Evolutionary conservation across 169 alveolate genomes (phyloP).

Genomic region (Eimeria brunetti): DNA sequence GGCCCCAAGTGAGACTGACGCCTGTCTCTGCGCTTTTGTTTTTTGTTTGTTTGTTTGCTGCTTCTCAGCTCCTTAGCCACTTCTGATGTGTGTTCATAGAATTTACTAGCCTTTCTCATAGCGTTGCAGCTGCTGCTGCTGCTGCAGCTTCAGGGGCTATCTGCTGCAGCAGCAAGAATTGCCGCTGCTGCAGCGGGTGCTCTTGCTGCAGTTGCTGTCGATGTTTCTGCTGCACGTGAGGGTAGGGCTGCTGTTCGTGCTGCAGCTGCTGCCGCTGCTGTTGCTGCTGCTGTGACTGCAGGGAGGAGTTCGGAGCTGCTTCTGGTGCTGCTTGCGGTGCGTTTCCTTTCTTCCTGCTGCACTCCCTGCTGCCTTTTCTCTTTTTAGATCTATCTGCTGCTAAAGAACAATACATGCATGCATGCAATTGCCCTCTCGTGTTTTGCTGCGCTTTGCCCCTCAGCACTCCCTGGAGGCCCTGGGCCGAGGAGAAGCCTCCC

Average conservation of each 20-base stretch:
- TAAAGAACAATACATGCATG: background rate
- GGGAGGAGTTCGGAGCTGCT: background rate
- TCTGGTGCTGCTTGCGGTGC: background rate
- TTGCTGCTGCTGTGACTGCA: conserved; percentile 16
- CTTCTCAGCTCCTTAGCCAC: background rate
- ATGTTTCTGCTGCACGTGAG: background rate
- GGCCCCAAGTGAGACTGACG: background rate
- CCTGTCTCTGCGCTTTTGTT: background rate
- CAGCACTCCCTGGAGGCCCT: background rate
- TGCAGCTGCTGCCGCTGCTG: background rate
- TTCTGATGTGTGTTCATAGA: background rate
- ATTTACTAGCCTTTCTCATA: background rate
- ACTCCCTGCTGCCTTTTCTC: background rate
- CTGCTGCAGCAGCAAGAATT: background rate
- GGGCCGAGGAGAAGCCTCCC: background rate
- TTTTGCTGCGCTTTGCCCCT: background rate
- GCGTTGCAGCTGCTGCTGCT: background rate
- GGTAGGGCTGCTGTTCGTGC: background rate
- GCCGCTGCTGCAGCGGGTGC: background rate
- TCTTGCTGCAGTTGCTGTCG: background rate
- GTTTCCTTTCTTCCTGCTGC: background rate
- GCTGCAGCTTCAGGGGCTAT: background rate
- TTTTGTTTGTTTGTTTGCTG: background rate
- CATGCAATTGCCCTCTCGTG: background rate
- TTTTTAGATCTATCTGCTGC: background rate